These are phyloP conservation scores for Populus trichocarpa DNA, from an alignment of 441 rosid species.

Conservation along the genomic window DNA sequence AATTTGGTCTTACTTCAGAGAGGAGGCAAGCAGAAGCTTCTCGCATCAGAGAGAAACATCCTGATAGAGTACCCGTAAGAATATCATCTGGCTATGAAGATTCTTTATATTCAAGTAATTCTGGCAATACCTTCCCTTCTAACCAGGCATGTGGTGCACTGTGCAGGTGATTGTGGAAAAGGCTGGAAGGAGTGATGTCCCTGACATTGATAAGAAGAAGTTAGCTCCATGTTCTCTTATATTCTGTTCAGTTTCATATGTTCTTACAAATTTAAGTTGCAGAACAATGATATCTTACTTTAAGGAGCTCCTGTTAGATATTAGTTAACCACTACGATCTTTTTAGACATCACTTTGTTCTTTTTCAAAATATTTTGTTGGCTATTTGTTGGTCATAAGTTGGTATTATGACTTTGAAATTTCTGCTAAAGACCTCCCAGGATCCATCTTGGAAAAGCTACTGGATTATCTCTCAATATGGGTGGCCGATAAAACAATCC, in stretches of 20 bases:
- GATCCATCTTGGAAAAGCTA: no score
- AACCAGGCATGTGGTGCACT: conserved; percentile 24
- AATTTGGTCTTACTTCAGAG: conserved; percentile 36
- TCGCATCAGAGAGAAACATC: conserved; percentile 80
- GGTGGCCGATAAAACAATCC: no score
- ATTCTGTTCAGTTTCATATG: background rate
- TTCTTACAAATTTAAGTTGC: background rate
- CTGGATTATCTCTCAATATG: no score
- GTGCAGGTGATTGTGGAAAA: conserved; percentile 87
- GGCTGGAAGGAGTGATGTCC: conserved; percentile 85
- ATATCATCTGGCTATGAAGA: background rate
- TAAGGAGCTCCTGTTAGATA: background rate
- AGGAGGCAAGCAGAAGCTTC: conserved; percentile 86
- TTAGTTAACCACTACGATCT: background rate
- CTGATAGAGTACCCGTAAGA: conserved; percentile 86
- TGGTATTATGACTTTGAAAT: no score
- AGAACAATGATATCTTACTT: background rate
- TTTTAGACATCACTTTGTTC: no score
- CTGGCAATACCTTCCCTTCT: background rate
- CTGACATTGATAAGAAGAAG: conserved; percentile 97
- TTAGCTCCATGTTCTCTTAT: conserved; percentile 25
- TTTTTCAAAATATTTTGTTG: no score
- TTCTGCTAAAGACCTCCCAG: no score
- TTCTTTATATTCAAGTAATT: conserved; percentile 3
- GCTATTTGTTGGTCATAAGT: no score